Evolutionary conservation across 305 asterid genomes (phyloP).

Genomic region (Solanum chacoense): DNA sequence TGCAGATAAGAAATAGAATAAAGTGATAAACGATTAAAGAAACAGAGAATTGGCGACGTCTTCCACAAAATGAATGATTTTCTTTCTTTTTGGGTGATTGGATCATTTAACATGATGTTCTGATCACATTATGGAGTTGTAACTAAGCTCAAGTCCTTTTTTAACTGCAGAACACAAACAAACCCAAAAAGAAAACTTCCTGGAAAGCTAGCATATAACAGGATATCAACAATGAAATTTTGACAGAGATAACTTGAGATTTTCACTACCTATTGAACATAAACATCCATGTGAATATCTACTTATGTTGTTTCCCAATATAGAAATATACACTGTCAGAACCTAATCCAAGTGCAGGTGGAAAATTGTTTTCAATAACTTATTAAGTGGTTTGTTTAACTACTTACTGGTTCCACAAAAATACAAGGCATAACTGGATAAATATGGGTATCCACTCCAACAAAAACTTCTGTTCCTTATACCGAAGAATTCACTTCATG

Average conservation of each 20-base stretch:
- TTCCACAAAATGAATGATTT: neutral
- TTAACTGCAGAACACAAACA: neutral
- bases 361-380: neutral
- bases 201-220: neutral
- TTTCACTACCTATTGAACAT: neutral
- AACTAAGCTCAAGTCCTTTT: neutral
- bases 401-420: neutral
- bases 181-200: neutral
- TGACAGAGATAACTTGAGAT: neutral
- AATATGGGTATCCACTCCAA: neutral
- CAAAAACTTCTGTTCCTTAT: neutral
- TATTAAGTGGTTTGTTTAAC: neutral
- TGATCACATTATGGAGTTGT: neutral
- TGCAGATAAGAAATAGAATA: constrained; percentile 24
- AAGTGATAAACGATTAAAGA: neutral
- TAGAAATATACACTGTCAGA: neutral
- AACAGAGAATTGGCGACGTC: neutral
- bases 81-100: neutral
- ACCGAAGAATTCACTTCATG: neutral
- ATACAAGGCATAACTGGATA: neutral
- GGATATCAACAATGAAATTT: neutral
- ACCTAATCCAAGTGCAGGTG: neutral
- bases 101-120: neutral
- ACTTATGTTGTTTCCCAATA: neutral
- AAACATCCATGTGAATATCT: neutral